Conservation (phyloP, 352 stramenopile species). For the Phytophthora parvispora region DNA sequence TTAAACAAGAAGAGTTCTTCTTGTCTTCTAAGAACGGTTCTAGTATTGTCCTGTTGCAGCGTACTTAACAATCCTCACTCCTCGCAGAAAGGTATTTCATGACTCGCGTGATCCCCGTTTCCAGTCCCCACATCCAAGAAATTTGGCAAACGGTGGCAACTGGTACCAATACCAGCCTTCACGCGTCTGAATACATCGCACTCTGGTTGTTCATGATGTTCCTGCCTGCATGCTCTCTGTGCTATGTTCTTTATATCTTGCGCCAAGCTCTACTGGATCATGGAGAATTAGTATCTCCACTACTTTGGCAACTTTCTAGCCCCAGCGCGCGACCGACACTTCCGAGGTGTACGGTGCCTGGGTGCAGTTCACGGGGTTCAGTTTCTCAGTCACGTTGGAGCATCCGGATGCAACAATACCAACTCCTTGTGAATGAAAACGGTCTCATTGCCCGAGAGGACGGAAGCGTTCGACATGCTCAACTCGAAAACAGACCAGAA, state of each 20-base stretch:
- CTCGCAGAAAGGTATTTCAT: background rate
- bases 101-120: background rate
- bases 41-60: background rate
- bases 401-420: no score
- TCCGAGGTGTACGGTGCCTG: constrained; percentile 19
- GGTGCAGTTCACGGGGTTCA: constrained; percentile 14
- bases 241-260: constrained; percentile 22
- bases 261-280: constrained; percentile 30
- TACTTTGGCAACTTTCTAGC: constrained; percentile 45
- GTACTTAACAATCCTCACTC: background rate
- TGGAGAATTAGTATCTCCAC: constrained; percentile 40
- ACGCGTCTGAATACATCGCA: background rate
- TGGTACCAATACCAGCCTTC: background rate
- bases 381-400: constrained; percentile 10
- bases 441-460: background rate
- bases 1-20: no score
- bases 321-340: constrained; percentile 5
- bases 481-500: background rate
- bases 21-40: background rate
- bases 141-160: background rate
- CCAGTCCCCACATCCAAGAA: background rate
- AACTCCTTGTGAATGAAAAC: background rate
- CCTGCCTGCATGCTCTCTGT: constrained; percentile 16
- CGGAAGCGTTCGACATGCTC: background rate
- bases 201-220: constrained; percentile 12